These are phyloP conservation scores for Tolypocladium paradoxum DNA, from an alignment of 2,329 filamentous ascomycete genomes.

Conservation along the genomic window DNA sequence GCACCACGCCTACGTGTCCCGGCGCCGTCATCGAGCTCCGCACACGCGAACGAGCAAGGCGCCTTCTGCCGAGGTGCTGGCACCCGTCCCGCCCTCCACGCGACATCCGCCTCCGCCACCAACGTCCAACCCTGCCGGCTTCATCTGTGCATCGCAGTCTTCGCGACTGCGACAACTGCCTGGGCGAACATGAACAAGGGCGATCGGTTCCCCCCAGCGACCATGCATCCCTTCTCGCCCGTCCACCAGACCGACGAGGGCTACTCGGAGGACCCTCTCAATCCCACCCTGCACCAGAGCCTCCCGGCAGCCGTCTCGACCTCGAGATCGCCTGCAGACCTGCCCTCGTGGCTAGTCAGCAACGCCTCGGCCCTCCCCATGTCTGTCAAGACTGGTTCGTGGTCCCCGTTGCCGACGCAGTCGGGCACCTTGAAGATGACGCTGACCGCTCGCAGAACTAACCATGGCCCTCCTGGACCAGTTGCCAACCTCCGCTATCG, in stretches of 20 bases:
- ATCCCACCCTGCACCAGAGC: slow-evolving; percentile 25
- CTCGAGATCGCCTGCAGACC: slow-evolving; percentile 28
- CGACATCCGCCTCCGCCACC: background rate
- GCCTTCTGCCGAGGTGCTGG: background rate
- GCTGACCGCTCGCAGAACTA: slow-evolving; percentile 46
- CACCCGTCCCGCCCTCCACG: background rate
- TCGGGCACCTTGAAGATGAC: background rate
- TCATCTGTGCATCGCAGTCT: background rate
- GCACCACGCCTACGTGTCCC: background rate
- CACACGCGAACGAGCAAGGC: background rate
- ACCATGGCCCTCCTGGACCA: slow-evolving; percentile 68
- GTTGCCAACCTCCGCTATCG: slow-evolving; percentile 69
- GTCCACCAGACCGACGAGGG: slow-evolving; percentile 65
- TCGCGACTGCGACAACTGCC: background rate
- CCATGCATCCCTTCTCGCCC: slow-evolving; percentile 38
- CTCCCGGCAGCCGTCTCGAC: slow-evolving; percentile 21
- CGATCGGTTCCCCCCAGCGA: slow-evolving; percentile 10
- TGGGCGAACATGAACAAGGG: slow-evolving; percentile 16
- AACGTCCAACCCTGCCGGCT: background rate
- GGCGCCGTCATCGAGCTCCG: no score
- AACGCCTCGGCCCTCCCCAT: slow-evolving; percentile 39
- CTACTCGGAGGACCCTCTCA: slow-evolving; percentile 67
- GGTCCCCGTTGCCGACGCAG: background rate
- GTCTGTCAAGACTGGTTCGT: slow-evolving; percentile 38
- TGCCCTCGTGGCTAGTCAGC: slow-evolving; percentile 38